Percentiles rank a stretch among this genome's conserved stretches.
These are phyloP conservation scores for Colletotrichum paranaense DNA, from an alignment of 2,329 filamentous ascomycete genomes.

Conservation along the genomic window DNA sequence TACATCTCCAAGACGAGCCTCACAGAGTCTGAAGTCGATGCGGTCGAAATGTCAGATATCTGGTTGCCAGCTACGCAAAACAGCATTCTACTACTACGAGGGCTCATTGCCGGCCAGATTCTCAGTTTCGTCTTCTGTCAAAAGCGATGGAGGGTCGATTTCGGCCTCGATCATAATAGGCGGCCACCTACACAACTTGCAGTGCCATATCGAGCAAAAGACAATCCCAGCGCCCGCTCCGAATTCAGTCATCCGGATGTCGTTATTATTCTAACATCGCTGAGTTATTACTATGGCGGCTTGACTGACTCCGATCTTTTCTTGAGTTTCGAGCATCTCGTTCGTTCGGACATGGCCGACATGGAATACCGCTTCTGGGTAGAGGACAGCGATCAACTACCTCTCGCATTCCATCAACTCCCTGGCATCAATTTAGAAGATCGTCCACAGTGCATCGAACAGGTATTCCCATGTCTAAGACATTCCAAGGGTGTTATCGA, in stretches of 20 bases:
- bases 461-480: constrained; percentile 65
- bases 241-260: constrained; percentile 74
- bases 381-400: constrained; percentile 45
- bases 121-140: constrained; percentile 62
- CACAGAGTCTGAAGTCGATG: constrained; percentile 41
- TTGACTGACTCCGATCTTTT: constrained; percentile 62
- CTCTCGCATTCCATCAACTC: constrained; percentile 51
- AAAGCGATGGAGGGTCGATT: constrained; percentile 75
- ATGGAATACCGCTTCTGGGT: constrained; percentile 65
- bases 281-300: constrained; percentile 68
- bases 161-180: constrained; percentile 62
- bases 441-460: constrained; percentile 52
- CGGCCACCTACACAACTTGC: constrained; percentile 58
- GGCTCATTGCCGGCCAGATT: constrained; percentile 67
- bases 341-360: constrained; percentile 61
- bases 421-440: constrained; percentile 70
- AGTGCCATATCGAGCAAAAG: constrained; percentile 71
- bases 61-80: constrained; percentile 48
- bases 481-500: constrained; percentile 67
- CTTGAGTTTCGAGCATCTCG: constrained; percentile 57
- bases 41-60: constrained; percentile 49
- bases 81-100: constrained; percentile 60
- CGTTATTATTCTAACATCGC: constrained; percentile 64
- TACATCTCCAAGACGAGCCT: constrained; percentile 58
- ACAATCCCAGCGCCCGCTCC: constrained; percentile 62